These are phyloP conservation scores for Colletotrichum scovillei DNA, from an alignment of 2,329 filamentous ascomycete species.

Conservation along the genomic window DNA sequence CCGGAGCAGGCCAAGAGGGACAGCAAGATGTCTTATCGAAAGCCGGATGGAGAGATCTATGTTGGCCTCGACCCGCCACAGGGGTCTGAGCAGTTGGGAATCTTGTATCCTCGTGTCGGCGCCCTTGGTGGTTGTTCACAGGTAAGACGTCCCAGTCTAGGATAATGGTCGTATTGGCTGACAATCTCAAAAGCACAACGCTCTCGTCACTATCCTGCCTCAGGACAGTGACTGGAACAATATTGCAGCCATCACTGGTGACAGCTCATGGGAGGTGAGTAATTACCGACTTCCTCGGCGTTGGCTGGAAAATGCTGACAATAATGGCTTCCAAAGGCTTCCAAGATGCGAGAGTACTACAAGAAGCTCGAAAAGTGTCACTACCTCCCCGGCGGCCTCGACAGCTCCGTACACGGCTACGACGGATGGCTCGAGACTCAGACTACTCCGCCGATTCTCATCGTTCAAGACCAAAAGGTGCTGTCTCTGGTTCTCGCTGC, in stretches of 20 bases:
- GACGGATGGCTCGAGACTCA: constrained; percentile 58
- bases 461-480: constrained; percentile 18
- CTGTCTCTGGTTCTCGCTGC: constrained; percentile 24
- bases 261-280: constrained; percentile 60
- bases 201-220: constrained; percentile 68
- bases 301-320: not conserved
- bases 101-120: constrained; percentile 55
- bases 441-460: not conserved
- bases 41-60: constrained; percentile 47
- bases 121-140: constrained; percentile 60
- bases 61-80: constrained; percentile 47
- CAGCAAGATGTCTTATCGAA: constrained; percentile 59
- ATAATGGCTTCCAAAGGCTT: constrained; percentile 43
- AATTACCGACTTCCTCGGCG: no score
- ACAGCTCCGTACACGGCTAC: constrained; percentile 62
- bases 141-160: not conserved
- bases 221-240: constrained; percentile 69
- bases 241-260: constrained; percentile 68
- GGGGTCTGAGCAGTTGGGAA: constrained; percentile 31
- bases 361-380: constrained; percentile 65
- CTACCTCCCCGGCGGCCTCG: constrained; percentile 54
- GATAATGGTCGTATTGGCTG: not conserved
- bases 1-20: constrained; percentile 55
- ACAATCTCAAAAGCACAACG: constrained; percentile 62
- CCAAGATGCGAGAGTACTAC: constrained; percentile 71